These are phyloP conservation scores for Trichoderma oligosporum DNA, from an alignment of 2,329 filamentous ascomycete genomes.

Conservation along the genomic window DNA sequence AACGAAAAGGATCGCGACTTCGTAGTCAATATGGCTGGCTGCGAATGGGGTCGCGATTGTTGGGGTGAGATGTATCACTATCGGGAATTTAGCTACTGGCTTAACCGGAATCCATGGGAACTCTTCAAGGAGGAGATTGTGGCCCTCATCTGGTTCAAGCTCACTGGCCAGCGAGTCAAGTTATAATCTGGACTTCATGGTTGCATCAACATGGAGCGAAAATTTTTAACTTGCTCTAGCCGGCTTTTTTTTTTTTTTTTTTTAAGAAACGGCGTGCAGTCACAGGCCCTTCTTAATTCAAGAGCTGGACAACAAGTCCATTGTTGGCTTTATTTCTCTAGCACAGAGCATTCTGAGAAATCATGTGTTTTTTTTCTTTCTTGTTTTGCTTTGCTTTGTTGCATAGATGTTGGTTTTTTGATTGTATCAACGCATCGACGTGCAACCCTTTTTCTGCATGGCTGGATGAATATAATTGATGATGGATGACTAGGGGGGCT, in stretches of 20 bases:
- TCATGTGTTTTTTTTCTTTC: conserved; percentile 11
- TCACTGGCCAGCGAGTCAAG: conserved; percentile 59
- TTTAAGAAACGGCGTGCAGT: too few relatives aligned
- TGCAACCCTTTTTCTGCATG: conserved; percentile 4
- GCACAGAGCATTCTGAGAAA: conserved; percentile 17
- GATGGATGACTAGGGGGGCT: conserved; percentile 5
- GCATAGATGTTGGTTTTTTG: conserved; percentile 19
- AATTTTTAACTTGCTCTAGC: neutral
- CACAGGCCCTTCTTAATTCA: conserved; percentile 1
- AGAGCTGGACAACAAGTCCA: neutral
- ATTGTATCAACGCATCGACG: conserved; percentile 13
- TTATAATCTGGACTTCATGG: conserved; percentile 36
- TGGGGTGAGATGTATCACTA: conserved; percentile 98
- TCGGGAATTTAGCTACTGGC: conserved; percentile 81
- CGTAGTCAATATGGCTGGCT: conserved; percentile 96
- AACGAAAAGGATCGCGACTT: conserved; percentile 82
- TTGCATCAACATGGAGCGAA: neutral
- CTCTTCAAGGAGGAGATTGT: conserved; percentile 64
- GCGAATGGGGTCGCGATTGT: conserved; percentile 93
- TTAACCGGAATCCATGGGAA: conserved; percentile 83
- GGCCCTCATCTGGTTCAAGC: conserved; percentile 58
- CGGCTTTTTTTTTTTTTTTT: neutral
- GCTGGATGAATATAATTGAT: conserved; percentile 16
- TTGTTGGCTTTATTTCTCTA: conserved; percentile 1
- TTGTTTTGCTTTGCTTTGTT: conserved; percentile 20